A percentile compares a stretch with the other conserved stretches of the same genome.
Conservation (phyloP, 257 asterid species). For the Coffea canephora region DNA sequence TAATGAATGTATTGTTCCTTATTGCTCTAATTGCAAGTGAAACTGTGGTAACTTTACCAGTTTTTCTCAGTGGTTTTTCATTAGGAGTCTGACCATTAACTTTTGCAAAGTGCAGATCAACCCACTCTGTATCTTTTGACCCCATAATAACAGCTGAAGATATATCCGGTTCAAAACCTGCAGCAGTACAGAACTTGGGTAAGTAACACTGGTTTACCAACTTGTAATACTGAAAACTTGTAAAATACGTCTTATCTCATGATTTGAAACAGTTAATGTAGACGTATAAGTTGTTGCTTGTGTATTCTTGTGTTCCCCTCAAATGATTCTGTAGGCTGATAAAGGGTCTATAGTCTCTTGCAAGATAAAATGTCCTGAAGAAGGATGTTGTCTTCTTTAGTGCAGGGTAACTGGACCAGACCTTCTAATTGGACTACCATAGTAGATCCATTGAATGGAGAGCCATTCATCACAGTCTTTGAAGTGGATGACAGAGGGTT, state of each 20-base stretch:
- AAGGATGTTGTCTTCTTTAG: conserved; percentile 38
- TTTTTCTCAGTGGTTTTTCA: neutral
- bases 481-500: conserved; percentile 76
- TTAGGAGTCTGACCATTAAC: neutral
- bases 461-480: conserved; percentile 75
- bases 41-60: neutral
- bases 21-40: neutral
- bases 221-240: neutral
- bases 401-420: conserved; percentile 82
- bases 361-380: neutral
- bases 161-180: conserved; percentile 79
- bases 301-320: neutral
- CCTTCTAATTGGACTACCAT: conserved; percentile 64
- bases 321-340: neutral
- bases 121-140: conserved; percentile 66
- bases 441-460: conserved; percentile 89
- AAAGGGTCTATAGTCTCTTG: neutral
- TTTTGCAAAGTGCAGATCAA: conserved; percentile 39
- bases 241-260: neutral
- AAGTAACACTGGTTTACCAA: conserved; percentile 18
- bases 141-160: conserved; percentile 63
- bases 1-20: neutral
- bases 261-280: neutral
- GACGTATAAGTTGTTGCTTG: neutral
- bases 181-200: conserved; percentile 92